Evolutionary conservation across 2,329 filamentous ascomycete species (phyloP).

Genomic region (Colletotrichum trifolii): DNA sequence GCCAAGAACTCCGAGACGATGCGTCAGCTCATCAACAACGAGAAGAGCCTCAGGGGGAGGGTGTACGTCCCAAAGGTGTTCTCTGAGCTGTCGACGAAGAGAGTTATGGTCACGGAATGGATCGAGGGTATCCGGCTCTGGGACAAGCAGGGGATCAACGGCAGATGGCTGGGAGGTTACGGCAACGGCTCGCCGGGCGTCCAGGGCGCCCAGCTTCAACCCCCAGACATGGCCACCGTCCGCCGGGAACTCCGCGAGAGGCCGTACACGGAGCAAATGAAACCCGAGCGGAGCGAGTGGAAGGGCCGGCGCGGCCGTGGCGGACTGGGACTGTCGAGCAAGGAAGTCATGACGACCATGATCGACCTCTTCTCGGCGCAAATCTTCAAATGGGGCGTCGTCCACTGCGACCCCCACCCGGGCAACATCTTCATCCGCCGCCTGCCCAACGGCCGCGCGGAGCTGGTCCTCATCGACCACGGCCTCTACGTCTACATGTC

Average conservation of each 20-base stretch:
- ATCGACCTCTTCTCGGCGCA: slow-evolving; percentile 96
- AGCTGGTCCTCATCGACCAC: slow-evolving; percentile 96
- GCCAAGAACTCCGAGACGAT: slow-evolving; percentile 89
- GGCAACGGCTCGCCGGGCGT: slow-evolving; percentile 82
- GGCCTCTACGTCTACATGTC: slow-evolving; percentile 95
- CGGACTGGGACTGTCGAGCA: slow-evolving; percentile 83
- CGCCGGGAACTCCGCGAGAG: slow-evolving; percentile 61
- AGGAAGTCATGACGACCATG: slow-evolving; percentile 96
- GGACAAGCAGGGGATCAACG: slow-evolving; percentile 86
- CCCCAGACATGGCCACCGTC: slow-evolving; percentile 59
- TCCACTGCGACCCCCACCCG: slow-evolving; percentile 97
- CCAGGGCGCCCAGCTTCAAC: slow-evolving; percentile 69
- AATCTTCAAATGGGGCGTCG: slow-evolving; percentile 96
- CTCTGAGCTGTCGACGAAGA: slow-evolving; percentile 80
- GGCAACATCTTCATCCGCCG: slow-evolving; percentile 97
- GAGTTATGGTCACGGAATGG: slow-evolving; percentile 96
- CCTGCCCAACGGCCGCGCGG: slow-evolving; percentile 81
- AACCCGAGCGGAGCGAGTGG: slow-evolving; percentile 85
- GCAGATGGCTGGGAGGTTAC: slow-evolving; percentile 81
- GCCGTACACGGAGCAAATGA: slow-evolving; percentile 70
- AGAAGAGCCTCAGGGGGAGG: slow-evolving; percentile 79
- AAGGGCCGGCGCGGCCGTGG: slow-evolving; percentile 77
- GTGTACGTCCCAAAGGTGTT: slow-evolving; percentile 93
- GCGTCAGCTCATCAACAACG: slow-evolving; percentile 78
- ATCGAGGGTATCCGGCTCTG: slow-evolving; percentile 93